Evolutionary conservation across 495 filamentous ascomycete genomes (phyloP), one percentile per base, ranked within the genome.

Genomic region (Penicillium dipodomyicola): DNA sequence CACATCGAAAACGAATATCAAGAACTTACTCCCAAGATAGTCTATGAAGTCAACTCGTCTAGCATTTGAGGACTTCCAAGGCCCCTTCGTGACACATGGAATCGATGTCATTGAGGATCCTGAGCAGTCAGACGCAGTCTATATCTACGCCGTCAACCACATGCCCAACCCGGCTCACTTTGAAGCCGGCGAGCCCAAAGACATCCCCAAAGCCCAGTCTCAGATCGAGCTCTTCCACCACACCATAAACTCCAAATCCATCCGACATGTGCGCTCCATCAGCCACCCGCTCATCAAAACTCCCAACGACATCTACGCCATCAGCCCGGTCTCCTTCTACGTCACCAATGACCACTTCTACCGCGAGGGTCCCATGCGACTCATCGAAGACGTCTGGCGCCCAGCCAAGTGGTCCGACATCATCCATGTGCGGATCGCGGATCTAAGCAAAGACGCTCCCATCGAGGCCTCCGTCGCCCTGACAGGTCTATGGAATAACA

Each of bases 261-360:
- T 68, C 17, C 62, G 53, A 68, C 65, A 81, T 71, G 56, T 81
- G 61, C 61, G 73, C 76, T 78, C 77, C 0, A 70, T 78, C 48
- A 47, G 50, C 0, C 74, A 78, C 58, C 63, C 69, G 8, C 54
- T 80, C 23, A 76, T 86, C 57, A 60, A 67, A n/a, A 85, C 84
- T 1, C 84, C 84, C 1, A 87, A 87, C 63, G 84, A 86, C 52
- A 57, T 87, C 46, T 72, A 79, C 46, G 81, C 80, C 27, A 59
- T 65, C 12, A 77, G 69, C 30, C 74, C 78, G 12, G 61, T 56
- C 43, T 77, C 78, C 1, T 73, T 86, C 64, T 82, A 81, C 60
- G 77, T 84, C 5, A 86, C 82, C 6, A 87, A 87, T 58, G 84
- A 86, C 62, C 83, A 87, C 58, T 73, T 65, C 60, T 77, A 85